Evolutionary conservation across 345 rosid genomes (phyloP).

Genomic region (Kandelia obovata): DNA sequence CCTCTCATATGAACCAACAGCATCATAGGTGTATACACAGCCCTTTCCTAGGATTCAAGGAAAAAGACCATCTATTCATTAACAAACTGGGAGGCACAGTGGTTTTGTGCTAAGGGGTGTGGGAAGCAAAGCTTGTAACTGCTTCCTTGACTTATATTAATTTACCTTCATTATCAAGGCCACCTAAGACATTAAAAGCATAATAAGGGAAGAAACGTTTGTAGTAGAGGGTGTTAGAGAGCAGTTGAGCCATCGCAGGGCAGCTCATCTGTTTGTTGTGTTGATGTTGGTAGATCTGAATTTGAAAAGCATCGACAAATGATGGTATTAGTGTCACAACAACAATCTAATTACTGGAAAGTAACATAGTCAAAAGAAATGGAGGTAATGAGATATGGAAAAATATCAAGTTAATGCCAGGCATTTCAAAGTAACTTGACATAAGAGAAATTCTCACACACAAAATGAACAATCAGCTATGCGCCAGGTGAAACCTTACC

Average conservation of each 20-base stretch:
- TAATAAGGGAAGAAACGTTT: conserved; percentile 98
- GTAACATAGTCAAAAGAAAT: background rate
- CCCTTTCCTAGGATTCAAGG: conserved; percentile 61
- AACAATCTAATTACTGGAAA: background rate
- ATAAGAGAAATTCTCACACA: background rate
- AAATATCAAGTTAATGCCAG: background rate
- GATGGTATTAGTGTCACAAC: too few relatives aligned
- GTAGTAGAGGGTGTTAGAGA: conserved; percentile 94
- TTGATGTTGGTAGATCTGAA: conserved; percentile 93
- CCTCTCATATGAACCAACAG: conserved; percentile 96
- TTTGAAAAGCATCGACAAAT: background rate
- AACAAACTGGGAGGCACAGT: background rate
- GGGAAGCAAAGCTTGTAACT: conserved; percentile 1
- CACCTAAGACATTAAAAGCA: conserved; percentile 89
- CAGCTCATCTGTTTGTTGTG: conserved; percentile 98
- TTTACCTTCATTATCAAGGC: conserved; percentile 89
- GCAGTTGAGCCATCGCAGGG: conserved; percentile 93
- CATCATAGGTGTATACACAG: conserved; percentile 93
- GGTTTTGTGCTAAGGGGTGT: too few relatives aligned
- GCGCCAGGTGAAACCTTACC: conserved; percentile 49
- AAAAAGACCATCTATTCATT: background rate
- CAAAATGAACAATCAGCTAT: background rate
- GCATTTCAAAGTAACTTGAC: background rate
- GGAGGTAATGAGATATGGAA: background rate
- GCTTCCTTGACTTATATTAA: background rate